These are phyloP conservation scores for Fistulifera solaris DNA, from an alignment of 108 stramenopile species.

Conservation along the genomic window DNA sequence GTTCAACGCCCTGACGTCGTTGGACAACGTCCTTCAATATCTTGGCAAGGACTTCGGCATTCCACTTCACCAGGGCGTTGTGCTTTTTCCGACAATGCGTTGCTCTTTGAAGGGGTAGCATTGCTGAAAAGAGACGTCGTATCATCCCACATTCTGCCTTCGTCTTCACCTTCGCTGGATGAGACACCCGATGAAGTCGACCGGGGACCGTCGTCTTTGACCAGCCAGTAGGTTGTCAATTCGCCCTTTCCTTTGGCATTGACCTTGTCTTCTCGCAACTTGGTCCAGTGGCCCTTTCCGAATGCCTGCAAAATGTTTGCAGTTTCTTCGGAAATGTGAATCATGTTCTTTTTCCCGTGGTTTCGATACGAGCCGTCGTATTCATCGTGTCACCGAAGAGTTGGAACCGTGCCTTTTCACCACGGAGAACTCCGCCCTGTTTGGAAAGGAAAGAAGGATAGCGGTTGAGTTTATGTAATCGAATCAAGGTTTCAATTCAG, in stretches of 20 bases:
- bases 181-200: background rate
- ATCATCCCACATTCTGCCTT: background rate
- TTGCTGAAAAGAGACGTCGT: background rate
- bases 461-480: background rate
- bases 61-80: slow-evolving; percentile 5
- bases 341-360: slow-evolving; percentile 20
- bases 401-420: slow-evolving; percentile 17
- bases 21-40: background rate
- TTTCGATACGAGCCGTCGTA: slow-evolving; percentile 30
- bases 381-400: slow-evolving; percentile 17
- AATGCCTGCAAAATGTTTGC: slow-evolving; percentile 23
- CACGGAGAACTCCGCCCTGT: slow-evolving; percentile 14
- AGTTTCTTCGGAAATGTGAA: slow-evolving; percentile 32
- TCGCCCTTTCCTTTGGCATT: slow-evolving; percentile 36
- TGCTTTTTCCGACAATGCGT: background rate
- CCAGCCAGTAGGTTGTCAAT: slow-evolving; percentile 10
- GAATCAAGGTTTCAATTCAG: background rate
- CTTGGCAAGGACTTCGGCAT: background rate
- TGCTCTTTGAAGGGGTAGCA: background rate
- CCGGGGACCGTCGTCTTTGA: slow-evolving; percentile 1
- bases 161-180: background rate
- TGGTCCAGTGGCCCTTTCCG: slow-evolving; percentile 26
- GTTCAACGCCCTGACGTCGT: slow-evolving; percentile 3
- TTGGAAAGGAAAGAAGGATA: background rate
- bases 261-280: slow-evolving; percentile 13